Base-by-base conservation (phyloP, 371 early-diverging fungal genomes). In the Mortierella sp. region DNA sequence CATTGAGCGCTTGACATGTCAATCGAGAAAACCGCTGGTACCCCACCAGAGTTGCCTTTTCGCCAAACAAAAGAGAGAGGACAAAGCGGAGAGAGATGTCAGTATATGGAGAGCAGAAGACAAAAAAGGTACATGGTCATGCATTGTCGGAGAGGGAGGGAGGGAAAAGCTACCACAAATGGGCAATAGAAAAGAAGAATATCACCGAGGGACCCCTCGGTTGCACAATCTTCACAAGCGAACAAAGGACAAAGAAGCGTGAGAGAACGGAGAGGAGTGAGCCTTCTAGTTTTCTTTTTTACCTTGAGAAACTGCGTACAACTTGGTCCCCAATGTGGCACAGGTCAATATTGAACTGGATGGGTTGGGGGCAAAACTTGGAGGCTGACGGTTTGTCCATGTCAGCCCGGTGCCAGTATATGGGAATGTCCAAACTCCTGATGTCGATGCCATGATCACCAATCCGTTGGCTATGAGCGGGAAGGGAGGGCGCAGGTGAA, bases 221-320 rank as follows among this genome's bases (percentile, higher is more conserved):
- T 34, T 7, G 34, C 10, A 34, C 34, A 34, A 34, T 10, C 4
- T 34, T 34, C 34, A 7, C 34, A 34, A 34, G 10, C 34, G 34
- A 4, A 34, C 7, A 10, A 10, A 34, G 34, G 10, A 7, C 34
- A 10, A 10, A 34, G 34, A n/a, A n/a, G 34, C 10, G 34, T 34
- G 34, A 10, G 34, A 34, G 34, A 10, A 7, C 7, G 34, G 34
- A 7, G 34, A 34, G 34, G 34, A 7, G 34, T 34, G 34, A 34
- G 34, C 34, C 34, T 34, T 34, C n/a, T n/a, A n/a, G n/a, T n/a
- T n/a, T n/a, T n/a, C n/a, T 34, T 16, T 16, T 5, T 19, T 71
- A 71, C 71, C 71, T 55, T 71, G 19, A 12, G 48, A n/a, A 9
- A 71, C 59, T 21, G 64, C 64, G 24, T 50, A 71, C 4, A 71